Conservation (phyloP, 1,284 basidiomycete genomes). For the Microbotryum saponariae region DNA sequence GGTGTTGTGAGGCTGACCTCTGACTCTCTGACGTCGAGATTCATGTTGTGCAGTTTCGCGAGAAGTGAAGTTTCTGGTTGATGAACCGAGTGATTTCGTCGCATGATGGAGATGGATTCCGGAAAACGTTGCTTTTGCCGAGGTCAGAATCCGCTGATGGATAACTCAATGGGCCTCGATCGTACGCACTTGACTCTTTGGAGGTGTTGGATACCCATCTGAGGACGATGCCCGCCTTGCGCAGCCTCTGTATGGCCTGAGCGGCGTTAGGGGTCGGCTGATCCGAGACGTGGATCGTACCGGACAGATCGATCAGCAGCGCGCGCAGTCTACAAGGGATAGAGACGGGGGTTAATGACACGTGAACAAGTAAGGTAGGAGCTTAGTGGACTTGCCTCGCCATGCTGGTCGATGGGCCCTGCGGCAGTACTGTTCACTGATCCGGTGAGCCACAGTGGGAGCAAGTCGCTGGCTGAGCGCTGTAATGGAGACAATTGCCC, state of each 20-base stretch:
- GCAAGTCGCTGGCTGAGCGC: no score
- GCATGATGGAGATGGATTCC: no score
- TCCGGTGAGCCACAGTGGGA: no score
- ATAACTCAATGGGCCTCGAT: no score
- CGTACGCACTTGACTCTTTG: constrained; percentile 48
- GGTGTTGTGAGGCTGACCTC: constrained; percentile 43
- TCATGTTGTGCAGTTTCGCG: constrained; percentile 47
- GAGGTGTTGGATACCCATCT: constrained; percentile 53
- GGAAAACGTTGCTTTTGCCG: no score
- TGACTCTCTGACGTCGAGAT: constrained; percentile 47
- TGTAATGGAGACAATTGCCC: no score
- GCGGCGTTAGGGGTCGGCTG: constrained; percentile 50
- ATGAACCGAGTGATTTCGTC: no score
- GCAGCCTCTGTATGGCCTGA: constrained; percentile 49
- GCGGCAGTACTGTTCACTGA: no score
- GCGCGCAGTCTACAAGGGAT: constrained; percentile 36
- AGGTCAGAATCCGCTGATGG: no score
- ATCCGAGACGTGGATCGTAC: constrained; percentile 56
- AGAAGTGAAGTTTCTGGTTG: constrained; percentile 38
- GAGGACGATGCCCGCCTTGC: constrained; percentile 49
- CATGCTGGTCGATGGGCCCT: no score
- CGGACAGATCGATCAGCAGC: constrained; percentile 60
- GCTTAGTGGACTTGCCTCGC: no score
- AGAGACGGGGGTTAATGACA: no score
- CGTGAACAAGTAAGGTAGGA: background rate